Conservation (phyloP, 225 moss, liverwort and hornwort species). For the Physcomitrium patens region DNA sequence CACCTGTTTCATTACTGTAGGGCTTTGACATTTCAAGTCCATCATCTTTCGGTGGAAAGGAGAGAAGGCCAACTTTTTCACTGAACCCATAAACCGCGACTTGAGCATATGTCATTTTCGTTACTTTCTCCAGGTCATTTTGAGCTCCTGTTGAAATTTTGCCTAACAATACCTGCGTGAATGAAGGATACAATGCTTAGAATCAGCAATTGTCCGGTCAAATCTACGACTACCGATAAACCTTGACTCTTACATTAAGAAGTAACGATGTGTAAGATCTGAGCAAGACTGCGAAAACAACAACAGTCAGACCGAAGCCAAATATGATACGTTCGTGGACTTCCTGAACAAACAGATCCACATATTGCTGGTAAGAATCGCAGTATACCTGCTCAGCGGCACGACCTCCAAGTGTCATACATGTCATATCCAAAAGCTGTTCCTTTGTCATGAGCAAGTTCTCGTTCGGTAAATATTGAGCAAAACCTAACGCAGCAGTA, state of each 20-base stretch:
- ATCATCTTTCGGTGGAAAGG: constrained; percentile 95
- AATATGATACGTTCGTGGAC: neutral
- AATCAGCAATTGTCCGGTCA: neutral
- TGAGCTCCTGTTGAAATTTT: constrained; percentile 98
- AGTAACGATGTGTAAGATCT: too few relatives aligned
- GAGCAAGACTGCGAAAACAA: too few relatives aligned
- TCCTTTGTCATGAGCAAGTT: constrained; percentile 99
- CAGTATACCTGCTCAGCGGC: constrained; percentile 89
- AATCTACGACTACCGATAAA: too few relatives aligned
- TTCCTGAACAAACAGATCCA: neutral
- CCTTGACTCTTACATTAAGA: too few relatives aligned
- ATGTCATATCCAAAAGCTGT: constrained; percentile 96
- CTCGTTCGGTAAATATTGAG: constrained; percentile 96
- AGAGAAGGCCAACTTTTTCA: constrained; percentile 91
- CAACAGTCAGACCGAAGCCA: neutral
- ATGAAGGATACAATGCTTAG: constrained; percentile 14
- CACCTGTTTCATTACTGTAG: constrained; percentile 89
- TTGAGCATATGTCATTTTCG: constrained; percentile 98
- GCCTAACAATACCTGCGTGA: constrained; percentile 73
- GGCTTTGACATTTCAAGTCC: constrained; percentile 97
- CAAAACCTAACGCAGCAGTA: constrained; percentile 95
- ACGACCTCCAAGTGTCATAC: constrained; percentile 98
- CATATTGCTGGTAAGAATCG: neutral
- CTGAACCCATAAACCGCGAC: constrained; percentile 98
- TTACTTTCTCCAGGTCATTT: constrained; percentile 96